Percentiles rank a stretch among this genome's conserved stretches.
Evolutionary conservation across 2,329 filamentous ascomycete genomes (phyloP).

Genomic region (Didymella keratinophila): DNA sequence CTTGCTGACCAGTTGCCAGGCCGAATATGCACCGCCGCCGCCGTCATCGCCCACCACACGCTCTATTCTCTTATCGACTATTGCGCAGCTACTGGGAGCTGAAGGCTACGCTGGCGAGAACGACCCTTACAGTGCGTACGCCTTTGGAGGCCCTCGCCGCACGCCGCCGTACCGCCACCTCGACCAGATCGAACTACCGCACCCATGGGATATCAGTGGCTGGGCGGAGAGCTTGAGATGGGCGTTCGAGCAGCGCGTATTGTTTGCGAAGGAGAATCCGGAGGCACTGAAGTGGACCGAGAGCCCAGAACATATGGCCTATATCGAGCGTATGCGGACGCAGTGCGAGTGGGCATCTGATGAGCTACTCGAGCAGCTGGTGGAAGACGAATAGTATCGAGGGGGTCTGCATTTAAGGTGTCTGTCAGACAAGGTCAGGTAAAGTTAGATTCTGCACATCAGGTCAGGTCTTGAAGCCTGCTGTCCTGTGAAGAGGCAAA

Average conservation of each 20-base stretch:
- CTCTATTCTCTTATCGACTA: neutral
- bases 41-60: neutral
- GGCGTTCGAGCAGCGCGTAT: conserved; percentile 28
- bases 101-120: conserved; percentile 16
- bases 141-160: conserved; percentile 31
- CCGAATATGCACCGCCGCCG: conserved; percentile 15
- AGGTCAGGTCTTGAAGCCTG: neutral
- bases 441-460: neutral
- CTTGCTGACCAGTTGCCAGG: conserved; percentile 3
- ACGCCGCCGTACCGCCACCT: conserved; percentile 31
- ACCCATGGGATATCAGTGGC: conserved; percentile 25
- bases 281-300: conserved; percentile 29
- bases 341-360: conserved; percentile 33
- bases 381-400: conserved; percentile 1
- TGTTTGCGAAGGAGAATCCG: conserved; percentile 19
- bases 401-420: no score
- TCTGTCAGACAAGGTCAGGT: neutral
- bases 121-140: conserved; percentile 22
- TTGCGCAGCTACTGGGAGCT: conserved; percentile 6
- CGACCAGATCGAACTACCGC: conserved; percentile 20
- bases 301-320: conserved; percentile 36
- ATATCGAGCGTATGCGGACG: conserved; percentile 25
- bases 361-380: conserved; percentile 25
- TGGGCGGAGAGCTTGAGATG: conserved; percentile 41
- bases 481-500: neutral